Percentiles rank a stretch among this genome's conserved stretches.
Conservation (phyloP, 768 basidiomycete genomes). For the Kwoniella sp. region DNA sequence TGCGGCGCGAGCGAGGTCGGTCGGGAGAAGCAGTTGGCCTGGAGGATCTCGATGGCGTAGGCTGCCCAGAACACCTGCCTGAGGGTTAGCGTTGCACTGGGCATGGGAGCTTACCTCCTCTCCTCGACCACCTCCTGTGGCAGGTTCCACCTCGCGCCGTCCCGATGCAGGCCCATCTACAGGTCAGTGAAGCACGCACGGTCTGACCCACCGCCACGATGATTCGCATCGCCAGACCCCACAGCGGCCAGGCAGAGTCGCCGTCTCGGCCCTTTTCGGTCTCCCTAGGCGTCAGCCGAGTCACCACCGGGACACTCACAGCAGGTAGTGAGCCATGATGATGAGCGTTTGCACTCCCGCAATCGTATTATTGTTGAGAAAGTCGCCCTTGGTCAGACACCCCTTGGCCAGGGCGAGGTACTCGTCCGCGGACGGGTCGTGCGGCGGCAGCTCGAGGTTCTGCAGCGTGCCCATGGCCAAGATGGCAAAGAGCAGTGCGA, state of each 20-base stretch:
- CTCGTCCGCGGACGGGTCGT: slow-evolving; percentile 14
- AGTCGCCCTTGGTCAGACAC: slow-evolving; percentile 24
- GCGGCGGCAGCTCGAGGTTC: slow-evolving; percentile 20
- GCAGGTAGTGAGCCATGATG: slow-evolving; percentile 21
- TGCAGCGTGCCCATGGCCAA: slow-evolving; percentile 24
- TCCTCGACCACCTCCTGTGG: slow-evolving; percentile 17
- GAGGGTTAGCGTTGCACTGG: neutral
- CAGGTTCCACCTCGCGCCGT: slow-evolving; percentile 19
- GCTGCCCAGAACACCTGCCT: slow-evolving; percentile 23
- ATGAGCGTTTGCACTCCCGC: slow-evolving; percentile 25
- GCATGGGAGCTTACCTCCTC: slow-evolving; percentile 3
- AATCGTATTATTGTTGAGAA: slow-evolving; percentile 23
- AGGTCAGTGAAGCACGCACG: neutral
- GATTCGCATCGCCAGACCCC: slow-evolving; percentile 28
- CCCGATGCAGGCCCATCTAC: slow-evolving; percentile 24
- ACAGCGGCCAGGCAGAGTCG: slow-evolving; percentile 32
- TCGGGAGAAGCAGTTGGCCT: slow-evolving; percentile 21
- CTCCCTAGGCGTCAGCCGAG: slow-evolving; percentile 12
- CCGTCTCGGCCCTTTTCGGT: slow-evolving; percentile 31
- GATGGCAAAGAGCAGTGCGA: slow-evolving; percentile 19
- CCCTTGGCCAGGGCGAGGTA: slow-evolving; percentile 7
- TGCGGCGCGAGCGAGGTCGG: slow-evolving; percentile 11
- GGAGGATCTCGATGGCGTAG: slow-evolving; percentile 15
- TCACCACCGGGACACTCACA: slow-evolving; percentile 2
- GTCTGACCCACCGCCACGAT: slow-evolving; percentile 15